Conservation (phyloP, 441 rosid genomes). For the Euphorbia schlechtendalii region DNA sequence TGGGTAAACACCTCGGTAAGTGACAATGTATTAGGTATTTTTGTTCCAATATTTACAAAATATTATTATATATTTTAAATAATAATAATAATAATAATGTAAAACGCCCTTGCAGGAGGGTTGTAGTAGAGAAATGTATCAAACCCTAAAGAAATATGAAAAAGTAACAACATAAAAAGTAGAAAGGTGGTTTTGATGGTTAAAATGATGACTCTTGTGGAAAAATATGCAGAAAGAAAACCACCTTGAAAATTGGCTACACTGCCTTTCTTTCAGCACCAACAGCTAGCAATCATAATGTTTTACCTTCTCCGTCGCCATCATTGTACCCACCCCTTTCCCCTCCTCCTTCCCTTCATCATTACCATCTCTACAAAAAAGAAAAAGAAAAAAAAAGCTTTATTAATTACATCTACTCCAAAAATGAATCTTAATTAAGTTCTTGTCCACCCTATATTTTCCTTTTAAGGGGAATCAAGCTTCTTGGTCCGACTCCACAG, state of each 20-base stretch:
- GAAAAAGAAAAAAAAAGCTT: background rate
- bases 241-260: conserved; percentile 5
- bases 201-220: background rate
- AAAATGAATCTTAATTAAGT: background rate
- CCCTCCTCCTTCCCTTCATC: conserved; percentile 10
- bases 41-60: no score
- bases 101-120: no score
- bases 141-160: background rate
- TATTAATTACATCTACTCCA: no score
- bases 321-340: background rate
- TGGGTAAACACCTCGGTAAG: no score
- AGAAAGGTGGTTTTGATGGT: conserved; percentile 8
- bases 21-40: no score
- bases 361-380: conserved; percentile 4
- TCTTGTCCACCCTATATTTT: no score
- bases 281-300: conserved; percentile 13
- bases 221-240: conserved; percentile 6
- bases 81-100: no score
- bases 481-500: no score
- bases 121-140: no score
- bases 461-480: no score
- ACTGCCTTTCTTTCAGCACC: conserved; percentile 14
- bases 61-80: no score
- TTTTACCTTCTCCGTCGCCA: background rate
- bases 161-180: background rate